phyloP scores from a whole-genome alignment of 305 asterid species.

The Fraxinus paxiana region DNA sequence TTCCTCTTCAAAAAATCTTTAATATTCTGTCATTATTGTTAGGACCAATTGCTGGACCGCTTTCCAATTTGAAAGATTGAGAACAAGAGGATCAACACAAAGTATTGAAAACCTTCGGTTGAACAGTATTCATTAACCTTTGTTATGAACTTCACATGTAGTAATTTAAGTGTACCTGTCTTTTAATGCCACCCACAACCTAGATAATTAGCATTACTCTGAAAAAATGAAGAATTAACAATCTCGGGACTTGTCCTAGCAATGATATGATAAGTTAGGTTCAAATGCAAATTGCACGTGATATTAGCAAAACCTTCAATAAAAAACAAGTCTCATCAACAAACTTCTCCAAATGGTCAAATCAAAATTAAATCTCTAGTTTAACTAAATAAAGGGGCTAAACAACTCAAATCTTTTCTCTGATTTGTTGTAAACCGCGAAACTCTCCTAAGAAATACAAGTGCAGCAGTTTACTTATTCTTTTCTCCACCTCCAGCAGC shows the following conservation, averaged over 20 bases:
- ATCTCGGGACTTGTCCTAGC: not conserved
- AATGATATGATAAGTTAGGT: not conserved
- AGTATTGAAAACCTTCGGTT: not conserved
- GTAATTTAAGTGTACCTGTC: not conserved
- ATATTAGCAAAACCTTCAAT: not conserved
- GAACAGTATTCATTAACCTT: not conserved
- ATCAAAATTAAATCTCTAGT: not conserved
- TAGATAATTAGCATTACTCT: too few species aligned
- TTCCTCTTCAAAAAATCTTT: not conserved
- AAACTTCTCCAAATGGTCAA: not conserved
- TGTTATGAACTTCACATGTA: not conserved
- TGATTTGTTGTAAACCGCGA: too few species aligned
- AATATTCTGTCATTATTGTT: not conserved
- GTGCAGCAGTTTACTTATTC: not conserved
- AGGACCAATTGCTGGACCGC: not conserved
- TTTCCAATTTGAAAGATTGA: not conserved
- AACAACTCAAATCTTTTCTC: not conserved
- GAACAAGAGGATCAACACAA: not conserved
- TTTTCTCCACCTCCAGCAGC: not conserved
- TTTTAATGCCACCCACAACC: too few species aligned
- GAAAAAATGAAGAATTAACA: too few species aligned
- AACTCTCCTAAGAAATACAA: not conserved
- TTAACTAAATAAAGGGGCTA: not conserved
- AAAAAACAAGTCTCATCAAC: not conserved
- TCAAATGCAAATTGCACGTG: not conserved